phyloP scores from a whole-genome alignment of 2,329 filamentous ascomycete species.

The Mycosphaerella sp. region DNA sequence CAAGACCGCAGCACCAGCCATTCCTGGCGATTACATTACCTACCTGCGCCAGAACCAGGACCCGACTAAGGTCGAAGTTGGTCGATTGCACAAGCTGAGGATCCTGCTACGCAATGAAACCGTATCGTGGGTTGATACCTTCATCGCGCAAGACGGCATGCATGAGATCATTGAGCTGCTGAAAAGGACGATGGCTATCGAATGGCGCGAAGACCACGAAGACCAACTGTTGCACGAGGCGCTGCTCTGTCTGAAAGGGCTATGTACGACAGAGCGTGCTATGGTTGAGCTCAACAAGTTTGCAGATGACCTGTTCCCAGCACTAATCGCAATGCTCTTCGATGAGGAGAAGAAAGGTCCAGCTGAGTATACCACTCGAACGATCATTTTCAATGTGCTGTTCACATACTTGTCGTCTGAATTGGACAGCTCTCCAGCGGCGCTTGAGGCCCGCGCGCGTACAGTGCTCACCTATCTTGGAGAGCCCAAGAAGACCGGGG shows the following conservation, averaged over 20 bases:
- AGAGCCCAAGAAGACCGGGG: constrained; percentile 72
- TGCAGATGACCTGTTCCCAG: constrained; percentile 75
- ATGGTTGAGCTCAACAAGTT: constrained; percentile 75
- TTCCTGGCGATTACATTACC: constrained; percentile 75
- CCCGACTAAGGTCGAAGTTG: constrained; percentile 82
- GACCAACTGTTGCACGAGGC: constrained; percentile 88
- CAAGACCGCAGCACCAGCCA: constrained; percentile 45
- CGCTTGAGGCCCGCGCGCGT: constrained; percentile 55
- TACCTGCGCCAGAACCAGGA: constrained; percentile 77
- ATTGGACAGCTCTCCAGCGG: constrained; percentile 37
- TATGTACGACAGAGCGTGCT: constrained; percentile 85
- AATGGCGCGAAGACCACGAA: constrained; percentile 98
- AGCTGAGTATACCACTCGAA: constrained; percentile 89
- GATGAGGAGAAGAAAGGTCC: constrained; percentile 98
- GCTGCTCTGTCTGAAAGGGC: constrained; percentile 84
- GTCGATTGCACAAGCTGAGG: constrained; percentile 87
- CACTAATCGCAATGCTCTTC: constrained; percentile 81
- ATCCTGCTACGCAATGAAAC: constrained; percentile 89
- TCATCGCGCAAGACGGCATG: constrained; percentile 87
- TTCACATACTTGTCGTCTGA: constrained; percentile 79
- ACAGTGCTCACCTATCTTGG: constrained; percentile 73
- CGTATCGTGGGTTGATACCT: constrained; percentile 88
- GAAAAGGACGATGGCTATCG: constrained; percentile 87
- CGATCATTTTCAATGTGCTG: constrained; percentile 80
- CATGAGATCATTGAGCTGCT: constrained; percentile 79